Conservation (phyloP, 306 rosid species). For the Gynostemma pentaphyllum region DNA sequence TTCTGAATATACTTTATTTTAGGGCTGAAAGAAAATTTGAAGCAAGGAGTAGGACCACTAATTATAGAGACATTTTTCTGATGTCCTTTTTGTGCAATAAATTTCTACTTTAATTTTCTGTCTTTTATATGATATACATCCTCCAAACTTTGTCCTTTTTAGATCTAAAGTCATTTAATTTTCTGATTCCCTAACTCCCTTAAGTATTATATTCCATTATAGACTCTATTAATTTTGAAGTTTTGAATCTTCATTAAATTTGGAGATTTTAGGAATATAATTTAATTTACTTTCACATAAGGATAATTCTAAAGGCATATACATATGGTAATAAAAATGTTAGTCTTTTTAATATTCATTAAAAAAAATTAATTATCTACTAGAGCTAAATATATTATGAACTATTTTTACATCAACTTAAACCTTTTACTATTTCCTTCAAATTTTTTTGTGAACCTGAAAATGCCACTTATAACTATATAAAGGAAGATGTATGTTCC, state of each 20-base stretch:
- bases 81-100: conserved; percentile 3
- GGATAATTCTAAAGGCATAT: not conserved
- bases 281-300: not conserved
- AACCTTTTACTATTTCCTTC: no score
- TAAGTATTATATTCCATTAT: not conserved
- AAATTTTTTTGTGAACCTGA: no score
- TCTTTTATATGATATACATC: not conserved
- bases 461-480: no score
- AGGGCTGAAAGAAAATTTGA: not conserved
- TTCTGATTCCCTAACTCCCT: not conserved
- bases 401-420: no score
- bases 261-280: not conserved
- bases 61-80: not conserved
- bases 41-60: not conserved
- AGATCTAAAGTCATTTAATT: not conserved
- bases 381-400: no score
- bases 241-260: not conserved
- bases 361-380: no score
- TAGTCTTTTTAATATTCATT: no score
- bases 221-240: not conserved
- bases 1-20: not conserved
- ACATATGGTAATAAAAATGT: no score
- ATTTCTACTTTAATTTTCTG: not conserved
- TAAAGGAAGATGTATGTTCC: no score
- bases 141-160: not conserved